Base-by-base conservation (phyloP, 768 basidiomycete genomes). In the Suillus fuscotomentosus region DNA sequence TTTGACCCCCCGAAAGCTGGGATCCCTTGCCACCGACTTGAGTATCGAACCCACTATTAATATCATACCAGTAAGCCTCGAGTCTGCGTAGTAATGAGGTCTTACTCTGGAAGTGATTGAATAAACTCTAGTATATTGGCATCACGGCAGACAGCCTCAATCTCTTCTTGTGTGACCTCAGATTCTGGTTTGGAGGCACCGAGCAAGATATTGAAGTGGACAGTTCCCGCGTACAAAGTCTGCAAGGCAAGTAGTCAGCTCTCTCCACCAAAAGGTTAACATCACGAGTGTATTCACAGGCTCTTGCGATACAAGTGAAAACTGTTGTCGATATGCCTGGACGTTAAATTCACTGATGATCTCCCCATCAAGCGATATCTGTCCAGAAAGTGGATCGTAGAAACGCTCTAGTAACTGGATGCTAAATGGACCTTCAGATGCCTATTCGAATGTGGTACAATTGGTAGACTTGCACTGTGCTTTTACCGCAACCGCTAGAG, bases 101-200 rank as follows among this genome's bases (percentile, higher is more conserved):
- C 88, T 59, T 77, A 91, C 90, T 91, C 81, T 22, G 95, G 95
- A 34, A 97, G 78, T 0, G 88, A 87, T 68, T 85, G 77, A 70
- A 97, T 93, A 80, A 97, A 97, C 36, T 96, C 94, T 63, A 95
- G 80, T 74, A 96, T 89, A 72, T 97, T 97, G 50, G 96, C 96
- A 69, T 92, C 82, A 22, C 89, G 84, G 71, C 95, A 96, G 1
- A 86, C 95, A 31, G 85, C 81, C 73, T 95, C 92, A 36, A 97
- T 87, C 74, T 97, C 94, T 70, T 89, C 84, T 71, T 95, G 87
- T 5, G 94, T 94, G 13, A 95, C 91, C 70, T 94, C 87, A 0
- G 85, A 84, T 47, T 78, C 78, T 3, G 91, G 89, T 72, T 91
- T 93, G 68, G 81, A 84, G 42, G 92, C 90, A 17, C 95, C 95